Base-by-base conservation (phyloP, 345 rosid genomes). In the Hypericum androsaemum region DNA sequence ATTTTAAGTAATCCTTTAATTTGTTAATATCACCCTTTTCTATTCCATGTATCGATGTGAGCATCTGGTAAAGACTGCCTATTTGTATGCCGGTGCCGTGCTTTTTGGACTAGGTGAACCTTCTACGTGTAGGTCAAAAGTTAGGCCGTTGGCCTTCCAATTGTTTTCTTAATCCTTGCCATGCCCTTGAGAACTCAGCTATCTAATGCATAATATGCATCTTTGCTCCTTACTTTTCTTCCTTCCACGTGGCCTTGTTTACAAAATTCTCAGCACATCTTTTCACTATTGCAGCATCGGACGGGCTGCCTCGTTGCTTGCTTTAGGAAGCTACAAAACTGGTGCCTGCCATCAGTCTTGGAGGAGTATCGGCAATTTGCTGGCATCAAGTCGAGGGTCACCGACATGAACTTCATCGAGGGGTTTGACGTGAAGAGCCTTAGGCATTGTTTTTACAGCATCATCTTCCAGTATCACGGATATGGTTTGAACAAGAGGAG, bases 221-320 rank as follows among this genome's bases (percentile, higher is more conserved):
- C 39, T 53, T 7, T 42, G 6, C 39, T 39, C 10, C 1, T 15
- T 6, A 7, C 10, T 5, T 10, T 35, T 1, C n/a, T n/a, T n/a
- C n/a, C n/a, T n/a, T n/a, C n/a, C n/a, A n/a, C n/a, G n/a, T 50
- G 10, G 7, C 15, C 12, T 46, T 10, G n/a, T 32, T 16, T 22
- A 6, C 37, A 12, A 6, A 11, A 0, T 40, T 38, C 54, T 59
- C 47, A 54, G 8, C 6, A 56, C 58, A 6, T 37, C 9, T 45
- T 28, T 54, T 38, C 41, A 44, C 43, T 5, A 15, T 7, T 75
- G 69, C 95, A 88, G 96, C 96, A 84, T 57, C 79, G 95, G 42
- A 88, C 97, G 0, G 95, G 97, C 56, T 74, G 84, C 66, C 80
- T 88, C 7, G 95, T 88, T 41, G 96, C 88, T 17, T 84, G 95